phyloP scores from a whole-genome alignment of 305 asterid genomes.

The Rubia occidens region DNA sequence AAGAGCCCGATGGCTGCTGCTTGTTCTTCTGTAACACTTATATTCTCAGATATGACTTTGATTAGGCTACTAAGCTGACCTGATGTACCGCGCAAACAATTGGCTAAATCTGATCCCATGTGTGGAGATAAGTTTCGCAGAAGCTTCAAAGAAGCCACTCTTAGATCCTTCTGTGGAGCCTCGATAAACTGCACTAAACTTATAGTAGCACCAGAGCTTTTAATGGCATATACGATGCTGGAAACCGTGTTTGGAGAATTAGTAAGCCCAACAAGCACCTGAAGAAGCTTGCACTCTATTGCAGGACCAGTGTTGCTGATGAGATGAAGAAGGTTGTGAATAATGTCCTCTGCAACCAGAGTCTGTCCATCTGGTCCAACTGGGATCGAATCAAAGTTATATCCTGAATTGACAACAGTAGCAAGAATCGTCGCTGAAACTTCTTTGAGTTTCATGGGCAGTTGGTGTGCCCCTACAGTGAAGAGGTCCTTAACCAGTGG shows the following conservation, averaged over 20 bases:
- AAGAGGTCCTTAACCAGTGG: slow-evolving; percentile 89
- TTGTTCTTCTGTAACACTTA: slow-evolving; percentile 79
- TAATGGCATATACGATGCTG: slow-evolving; percentile 64
- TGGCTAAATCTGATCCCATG: slow-evolving; percentile 79
- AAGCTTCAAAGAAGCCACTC: slow-evolving; percentile 72
- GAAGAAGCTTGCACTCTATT: slow-evolving; percentile 82
- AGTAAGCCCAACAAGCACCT: slow-evolving; percentile 87
- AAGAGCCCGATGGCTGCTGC: slow-evolving; percentile 77
- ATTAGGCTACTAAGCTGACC: slow-evolving; percentile 75
- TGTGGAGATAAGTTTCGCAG: slow-evolving; percentile 73
- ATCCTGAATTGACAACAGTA: slow-evolving; percentile 72
- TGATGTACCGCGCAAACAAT: slow-evolving; percentile 59
- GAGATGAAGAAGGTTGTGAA: slow-evolving; percentile 70
- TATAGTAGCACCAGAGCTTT: slow-evolving; percentile 75
- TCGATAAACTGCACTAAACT: slow-evolving; percentile 91
- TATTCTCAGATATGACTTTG: slow-evolving; percentile 51
- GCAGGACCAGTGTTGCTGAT: slow-evolving; percentile 95
- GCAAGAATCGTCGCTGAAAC: slow-evolving; percentile 86
- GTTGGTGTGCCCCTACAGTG: slow-evolving; percentile 53
- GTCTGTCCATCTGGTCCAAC: slow-evolving; percentile 79
- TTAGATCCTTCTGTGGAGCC: slow-evolving; percentile 74
- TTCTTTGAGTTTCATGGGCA: slow-evolving; percentile 73
- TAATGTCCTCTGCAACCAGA: slow-evolving; percentile 67
- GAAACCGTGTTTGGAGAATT: slow-evolving; percentile 45
- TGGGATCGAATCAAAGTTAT: slow-evolving; percentile 54